Conservation (phyloP, 2,329 filamentous ascomycete species). For the Aspergillus ustus region DNA sequence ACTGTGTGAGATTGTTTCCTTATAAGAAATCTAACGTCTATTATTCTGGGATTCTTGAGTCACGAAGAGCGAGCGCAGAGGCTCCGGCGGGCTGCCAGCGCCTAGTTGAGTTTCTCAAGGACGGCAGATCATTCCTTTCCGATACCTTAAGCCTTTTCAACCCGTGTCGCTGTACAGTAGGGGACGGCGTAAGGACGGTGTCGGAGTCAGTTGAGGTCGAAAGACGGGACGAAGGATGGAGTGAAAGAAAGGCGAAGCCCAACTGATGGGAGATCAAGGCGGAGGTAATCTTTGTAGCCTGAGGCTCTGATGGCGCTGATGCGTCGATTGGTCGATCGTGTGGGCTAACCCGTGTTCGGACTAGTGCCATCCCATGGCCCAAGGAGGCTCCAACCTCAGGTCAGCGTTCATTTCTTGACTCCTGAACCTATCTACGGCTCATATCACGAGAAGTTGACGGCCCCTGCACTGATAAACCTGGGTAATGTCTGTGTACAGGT, state of each 20-base stretch:
- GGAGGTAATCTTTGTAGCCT: conserved; percentile 24
- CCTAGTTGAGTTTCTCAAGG: conserved; percentile 23
- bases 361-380: conserved; percentile 4
- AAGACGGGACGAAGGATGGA: not conserved
- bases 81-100: conserved; percentile 27
- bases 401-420: not conserved
- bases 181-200: not conserved
- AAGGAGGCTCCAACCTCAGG: not conserved
- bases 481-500: not conserved
- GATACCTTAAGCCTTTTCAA: not conserved
- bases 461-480: not conserved
- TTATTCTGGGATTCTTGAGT: conserved; percentile 9
- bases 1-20: conserved; percentile 12
- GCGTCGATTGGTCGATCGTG: not conserved
- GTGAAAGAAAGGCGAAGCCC: conserved; percentile 5
- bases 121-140: conserved; percentile 11
- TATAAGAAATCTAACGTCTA: conserved; percentile 24
- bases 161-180: not conserved
- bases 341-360: not conserved
- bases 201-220: not conserved
- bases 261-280: conserved; percentile 1
- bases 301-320: conserved; percentile 26
- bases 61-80: conserved; percentile 14
- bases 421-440: not conserved
- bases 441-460: not conserved